Evolutionary conservation across 495 filamentous ascomycete species (phyloP).

Genomic region (Neurospora pannonica): DNA sequence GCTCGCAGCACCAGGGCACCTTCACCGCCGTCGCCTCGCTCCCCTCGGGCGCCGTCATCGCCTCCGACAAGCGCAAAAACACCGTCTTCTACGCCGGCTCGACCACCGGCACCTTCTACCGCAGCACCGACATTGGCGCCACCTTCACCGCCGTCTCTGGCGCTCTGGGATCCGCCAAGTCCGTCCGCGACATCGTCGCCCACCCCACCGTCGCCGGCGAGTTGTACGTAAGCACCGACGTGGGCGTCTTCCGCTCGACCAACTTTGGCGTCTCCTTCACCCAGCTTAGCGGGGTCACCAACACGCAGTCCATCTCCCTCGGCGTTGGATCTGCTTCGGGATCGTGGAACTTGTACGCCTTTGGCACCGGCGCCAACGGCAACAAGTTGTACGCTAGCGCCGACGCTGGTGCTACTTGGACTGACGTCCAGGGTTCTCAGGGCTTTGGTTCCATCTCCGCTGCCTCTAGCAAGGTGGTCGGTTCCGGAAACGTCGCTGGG

Average conservation of each 20-base stretch:
- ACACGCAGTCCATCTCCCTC: conserved; percentile 38
- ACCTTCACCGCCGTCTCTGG: conserved; percentile 31
- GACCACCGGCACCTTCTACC: conserved; percentile 31
- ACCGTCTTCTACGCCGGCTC: conserved; percentile 44
- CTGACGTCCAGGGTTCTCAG: conserved; percentile 42
- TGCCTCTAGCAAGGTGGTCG: conserved; percentile 29
- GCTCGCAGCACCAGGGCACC: conserved; percentile 29
- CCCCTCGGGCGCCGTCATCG: conserved; percentile 37
- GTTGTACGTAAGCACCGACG: conserved; percentile 44
- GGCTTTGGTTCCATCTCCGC: conserved; percentile 41
- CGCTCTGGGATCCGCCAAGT: conserved; percentile 25
- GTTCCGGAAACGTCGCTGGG: conserved; percentile 39
- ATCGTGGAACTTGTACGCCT: conserved; percentile 40
- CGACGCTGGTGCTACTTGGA: conserved; percentile 41
- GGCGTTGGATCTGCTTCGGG: conserved; percentile 24
- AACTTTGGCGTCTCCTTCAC: conserved; percentile 41
- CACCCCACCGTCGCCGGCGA: conserved; percentile 42
- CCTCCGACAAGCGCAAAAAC: conserved; percentile 43
- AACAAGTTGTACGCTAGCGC: conserved; percentile 41
- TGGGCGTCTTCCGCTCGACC: conserved; percentile 42
- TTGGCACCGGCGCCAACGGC: conserved; percentile 35
- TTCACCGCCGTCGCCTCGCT: conserved; percentile 38
- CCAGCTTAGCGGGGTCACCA: conserved; percentile 25
- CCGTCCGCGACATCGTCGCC: conserved; percentile 38
- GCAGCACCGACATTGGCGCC: conserved; percentile 33